These are phyloP conservation scores for Cetraspora pellucida DNA, from an alignment of 192 early-diverging fungal species.

Conservation along the genomic window DNA sequence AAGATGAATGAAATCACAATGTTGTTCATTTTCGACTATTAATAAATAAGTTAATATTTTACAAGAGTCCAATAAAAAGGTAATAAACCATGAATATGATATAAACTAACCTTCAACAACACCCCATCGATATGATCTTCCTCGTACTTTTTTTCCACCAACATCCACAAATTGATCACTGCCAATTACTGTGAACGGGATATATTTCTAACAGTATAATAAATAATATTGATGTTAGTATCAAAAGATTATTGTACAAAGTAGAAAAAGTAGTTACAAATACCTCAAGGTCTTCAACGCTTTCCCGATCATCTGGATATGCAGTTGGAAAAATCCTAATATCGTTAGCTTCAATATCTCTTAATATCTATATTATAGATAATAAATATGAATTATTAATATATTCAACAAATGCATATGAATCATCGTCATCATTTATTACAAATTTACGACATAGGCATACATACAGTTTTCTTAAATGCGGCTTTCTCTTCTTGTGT, in stretches of 20 bases:
- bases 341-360: constrained; percentile 64
- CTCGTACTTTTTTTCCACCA: constrained; percentile 65
- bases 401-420: neutral
- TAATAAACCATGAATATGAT: neutral
- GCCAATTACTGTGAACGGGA: constrained; percentile 86
- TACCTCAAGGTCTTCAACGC: constrained; percentile 64
- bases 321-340: constrained; percentile 73
- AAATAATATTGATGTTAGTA: neutral
- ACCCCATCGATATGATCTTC: constrained; percentile 80
- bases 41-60: neutral
- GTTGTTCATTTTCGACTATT: constrained; percentile 73
- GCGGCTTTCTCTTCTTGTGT: constrained; percentile 61
- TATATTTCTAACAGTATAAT: constrained; percentile 51
- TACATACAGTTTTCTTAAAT: constrained; percentile 68
- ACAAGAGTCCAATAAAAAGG: neutral
- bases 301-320: constrained; percentile 74
- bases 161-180: constrained; percentile 68
- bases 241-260: neutral
- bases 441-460: neutral
- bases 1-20: constrained; percentile 75
- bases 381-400: neutral
- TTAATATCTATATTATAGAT: constrained; percentile 51
- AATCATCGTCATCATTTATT: neutral
- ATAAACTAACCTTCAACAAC: constrained; percentile 65
- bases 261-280: neutral